Conservation (phyloP, 1,284 basidiomycete genomes). For the Laetiporus sulphureus region DNA sequence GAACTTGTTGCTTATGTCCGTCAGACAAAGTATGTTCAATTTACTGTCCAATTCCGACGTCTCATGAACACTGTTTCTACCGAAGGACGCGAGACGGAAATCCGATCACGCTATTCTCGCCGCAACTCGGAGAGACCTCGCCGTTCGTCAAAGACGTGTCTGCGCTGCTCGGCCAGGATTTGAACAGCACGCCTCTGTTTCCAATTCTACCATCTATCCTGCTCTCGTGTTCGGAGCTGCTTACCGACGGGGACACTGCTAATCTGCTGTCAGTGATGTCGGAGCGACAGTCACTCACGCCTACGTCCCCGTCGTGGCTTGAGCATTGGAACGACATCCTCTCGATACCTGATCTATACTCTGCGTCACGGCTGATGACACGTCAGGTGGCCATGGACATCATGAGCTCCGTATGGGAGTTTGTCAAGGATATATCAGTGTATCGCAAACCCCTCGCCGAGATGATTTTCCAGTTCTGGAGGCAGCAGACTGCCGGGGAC, state of each 20-base stretch:
- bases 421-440: conserved; percentile 57
- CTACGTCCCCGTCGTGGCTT: conserved; percentile 64
- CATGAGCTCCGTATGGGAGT: conserved; percentile 51
- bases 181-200: conserved; percentile 41
- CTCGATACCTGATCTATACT: conserved; percentile 41
- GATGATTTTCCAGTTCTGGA: conserved; percentile 50
- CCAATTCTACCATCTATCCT: conserved; percentile 58
- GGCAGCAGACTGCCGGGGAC: conserved; percentile 30
- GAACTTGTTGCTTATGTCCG: conserved; percentile 51
- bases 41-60: not conserved
- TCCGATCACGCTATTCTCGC: conserved; percentile 47
- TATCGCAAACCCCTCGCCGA: conserved; percentile 58
- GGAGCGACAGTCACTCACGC: conserved; percentile 58
- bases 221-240: conserved; percentile 53
- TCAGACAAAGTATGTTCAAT: conserved; percentile 41
- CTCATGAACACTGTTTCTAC: conserved; percentile 2
- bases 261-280: conserved; percentile 53
- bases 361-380: conserved; percentile 44
- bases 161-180: conserved; percentile 54
- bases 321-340: conserved; percentile 55
- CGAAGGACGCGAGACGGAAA: conserved; percentile 46
- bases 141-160: conserved; percentile 53
- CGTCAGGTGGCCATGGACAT: conserved; percentile 47
- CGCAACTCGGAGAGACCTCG: conserved; percentile 42
- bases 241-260: conserved; percentile 57